Base-by-base conservation (phyloP, 345 rosid species). In the Rubroshorea leprosula region DNA sequence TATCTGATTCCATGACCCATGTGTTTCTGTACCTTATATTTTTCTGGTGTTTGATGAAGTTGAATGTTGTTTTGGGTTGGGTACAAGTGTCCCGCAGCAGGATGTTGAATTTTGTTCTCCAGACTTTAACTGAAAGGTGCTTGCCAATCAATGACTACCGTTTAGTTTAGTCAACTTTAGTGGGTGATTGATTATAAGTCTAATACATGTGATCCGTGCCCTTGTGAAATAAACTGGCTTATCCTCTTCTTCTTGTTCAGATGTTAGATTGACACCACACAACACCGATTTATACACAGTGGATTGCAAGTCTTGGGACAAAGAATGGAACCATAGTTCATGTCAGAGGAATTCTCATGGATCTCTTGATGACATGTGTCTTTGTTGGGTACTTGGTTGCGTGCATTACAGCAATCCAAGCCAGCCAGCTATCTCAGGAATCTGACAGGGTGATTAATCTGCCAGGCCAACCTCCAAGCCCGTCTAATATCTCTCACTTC, bases 401-500 rank as follows among this genome's bases (percentile, higher is more conserved):
- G 24, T 16, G 25, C 70, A 69, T 60, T 65, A 61, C 57, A 50
- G 66, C 70, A 1, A 27, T 56, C 16, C 54, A 54, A 57, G 9
- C 25, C 1, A 0, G 22, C 47, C 45, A 22, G 8, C 61, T 43
- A 66, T 63, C 73, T 55, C 75, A 64, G 22, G 74, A 76, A 68
- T 57, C 72, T 7, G 81, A 77, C 44, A 68, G 78, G 60, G 72
- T 81, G 18, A 66, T 67, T 17, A 59, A 67, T 38, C 76, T 84
- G 17, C 87, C 90, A 0, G 80, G 74, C 49, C 90, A 84, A 69
- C 85, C 90, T 18, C 29, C 64, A 6, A 61, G 4, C 5, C 82
- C 74, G n/a, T 53, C 68, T 49, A 39, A 39, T 13, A 55, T 81
- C 67, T 67, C 80, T 8, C 90, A 81, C 2, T 84, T 79, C 80